Percentiles rank a stretch among this genome's conserved stretches.
These are phyloP conservation scores for Aspergillus sp. DNA, from an alignment of 2,329 filamentous ascomycete species.

Conservation along the genomic window DNA sequence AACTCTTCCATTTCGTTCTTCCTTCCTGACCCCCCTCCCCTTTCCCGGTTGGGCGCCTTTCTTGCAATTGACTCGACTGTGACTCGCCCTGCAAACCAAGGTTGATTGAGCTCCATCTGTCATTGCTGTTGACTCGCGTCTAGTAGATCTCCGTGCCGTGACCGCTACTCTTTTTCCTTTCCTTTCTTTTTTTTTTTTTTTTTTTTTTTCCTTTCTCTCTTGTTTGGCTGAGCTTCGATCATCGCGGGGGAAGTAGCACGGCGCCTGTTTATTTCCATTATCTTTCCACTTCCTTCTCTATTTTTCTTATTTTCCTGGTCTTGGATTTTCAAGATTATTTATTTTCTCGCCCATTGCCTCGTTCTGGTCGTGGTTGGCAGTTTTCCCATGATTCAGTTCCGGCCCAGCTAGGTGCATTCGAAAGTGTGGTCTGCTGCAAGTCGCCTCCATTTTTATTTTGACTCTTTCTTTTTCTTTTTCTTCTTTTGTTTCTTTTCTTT, in stretches of 20 bases:
- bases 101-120: conserved; percentile 2
- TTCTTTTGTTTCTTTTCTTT: neutral
- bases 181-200: neutral
- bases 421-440: neutral
- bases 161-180: conserved; percentile 17
- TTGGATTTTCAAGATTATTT: neutral
- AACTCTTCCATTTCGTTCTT: neutral
- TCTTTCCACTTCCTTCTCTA: conserved; percentile 4
- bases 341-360: neutral
- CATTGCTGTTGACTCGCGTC: conserved; percentile 5
- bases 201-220: no score
- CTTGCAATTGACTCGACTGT: neutral
- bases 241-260: conserved; percentile 7
- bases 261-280: neutral
- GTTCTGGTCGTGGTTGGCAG: neutral
- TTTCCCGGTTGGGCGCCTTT: neutral
- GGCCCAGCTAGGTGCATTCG: neutral
- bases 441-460: conserved; percentile 1
- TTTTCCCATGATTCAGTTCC: neutral
- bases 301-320: conserved; percentile 6
- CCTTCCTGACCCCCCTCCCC: no score
- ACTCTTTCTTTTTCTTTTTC: conserved; percentile 1
- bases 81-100: conserved; percentile 14
- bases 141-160: conserved; percentile 12
- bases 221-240: conserved; percentile 2